phyloP scores from a whole-genome alignment of 2,329 filamentous ascomycete species.

The Exophiala calicioides region DNA sequence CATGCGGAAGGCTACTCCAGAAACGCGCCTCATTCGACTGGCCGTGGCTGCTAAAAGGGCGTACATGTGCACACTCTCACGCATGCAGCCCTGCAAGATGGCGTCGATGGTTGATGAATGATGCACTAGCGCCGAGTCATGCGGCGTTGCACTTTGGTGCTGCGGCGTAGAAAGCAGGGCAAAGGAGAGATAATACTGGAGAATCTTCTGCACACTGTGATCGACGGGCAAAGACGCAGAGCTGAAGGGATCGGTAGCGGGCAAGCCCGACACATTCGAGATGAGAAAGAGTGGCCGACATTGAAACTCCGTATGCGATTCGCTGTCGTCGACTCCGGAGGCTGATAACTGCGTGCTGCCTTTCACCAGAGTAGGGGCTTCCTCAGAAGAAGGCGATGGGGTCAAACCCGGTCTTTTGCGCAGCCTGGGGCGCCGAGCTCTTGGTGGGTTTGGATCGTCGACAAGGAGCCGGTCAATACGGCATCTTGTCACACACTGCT shows the following conservation, averaged over 20 bases:
- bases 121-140: constrained; percentile 1
- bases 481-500: constrained; percentile 17
- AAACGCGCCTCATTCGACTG: constrained; percentile 17
- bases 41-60: constrained; percentile 19
- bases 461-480: constrained; percentile 14
- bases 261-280: not conserved
- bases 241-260: constrained; percentile 6
- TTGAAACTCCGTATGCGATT: not conserved
- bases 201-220: constrained; percentile 9
- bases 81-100: constrained; percentile 20
- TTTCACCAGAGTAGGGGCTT: too few relatives aligned
- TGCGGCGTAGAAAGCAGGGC: constrained; percentile 10
- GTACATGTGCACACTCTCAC: constrained; percentile 15
- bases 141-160: not conserved
- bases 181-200: constrained; percentile 18
- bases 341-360: too few relatives aligned
- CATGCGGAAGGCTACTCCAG: constrained; percentile 6
- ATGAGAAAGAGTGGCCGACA: not conserved
- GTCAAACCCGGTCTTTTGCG: constrained; percentile 1
- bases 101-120: constrained; percentile 15
- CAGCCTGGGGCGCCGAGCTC: not conserved
- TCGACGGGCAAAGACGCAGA: constrained; percentile 6
- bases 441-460: constrained; percentile 6
- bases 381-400: too few relatives aligned
- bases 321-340: too few relatives aligned